A percentile compares a stretch with the other conserved stretches of the same genome.
phyloP scores from a whole-genome alignment of 768 basidiomycete genomes.

The Clitopilus passeckerianus region DNA sequence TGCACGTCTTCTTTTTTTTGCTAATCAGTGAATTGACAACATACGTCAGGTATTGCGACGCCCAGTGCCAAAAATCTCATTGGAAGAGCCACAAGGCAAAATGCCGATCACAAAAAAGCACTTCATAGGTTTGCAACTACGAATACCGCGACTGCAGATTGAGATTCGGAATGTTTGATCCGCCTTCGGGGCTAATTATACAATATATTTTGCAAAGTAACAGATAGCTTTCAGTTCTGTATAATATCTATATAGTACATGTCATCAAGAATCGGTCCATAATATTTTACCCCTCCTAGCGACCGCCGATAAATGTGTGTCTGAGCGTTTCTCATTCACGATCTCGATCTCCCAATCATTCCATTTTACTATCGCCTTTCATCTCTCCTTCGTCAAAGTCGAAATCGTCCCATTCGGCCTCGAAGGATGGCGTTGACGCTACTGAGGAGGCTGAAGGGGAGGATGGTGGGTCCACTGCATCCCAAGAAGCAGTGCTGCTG shows the following conservation, averaged over 20 bases:
- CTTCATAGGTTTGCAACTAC: too few relatives aligned
- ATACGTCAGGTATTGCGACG: background rate
- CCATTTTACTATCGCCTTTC: background rate
- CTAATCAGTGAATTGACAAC: too few relatives aligned
- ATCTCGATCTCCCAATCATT: background rate
- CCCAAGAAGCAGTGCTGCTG: slow-evolving; percentile 2
- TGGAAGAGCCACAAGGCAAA: background rate
- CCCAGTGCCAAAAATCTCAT: background rate
- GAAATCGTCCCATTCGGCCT: background rate
- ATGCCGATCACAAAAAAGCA: background rate
- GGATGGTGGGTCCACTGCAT: background rate
- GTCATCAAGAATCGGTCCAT: too few relatives aligned
- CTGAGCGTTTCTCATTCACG: background rate
- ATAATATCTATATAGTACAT: too few relatives aligned
- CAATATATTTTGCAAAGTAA: too few relatives aligned
- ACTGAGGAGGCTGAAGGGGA: background rate
- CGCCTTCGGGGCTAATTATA: too few relatives aligned
- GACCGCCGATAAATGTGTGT: background rate
- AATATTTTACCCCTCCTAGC: too few relatives aligned
- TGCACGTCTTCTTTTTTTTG: background rate
- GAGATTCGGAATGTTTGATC: too few relatives aligned
- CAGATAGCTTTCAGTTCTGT: too few relatives aligned
- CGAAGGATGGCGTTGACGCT: background rate
- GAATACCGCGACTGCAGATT: too few relatives aligned
- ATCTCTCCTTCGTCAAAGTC: background rate